A percentile compares a stretch with the other conserved stretches of the same genome.
Evolutionary conservation across 2,329 filamentous ascomycete species (phyloP).

Genomic region (Cadophora gregata): DNA sequence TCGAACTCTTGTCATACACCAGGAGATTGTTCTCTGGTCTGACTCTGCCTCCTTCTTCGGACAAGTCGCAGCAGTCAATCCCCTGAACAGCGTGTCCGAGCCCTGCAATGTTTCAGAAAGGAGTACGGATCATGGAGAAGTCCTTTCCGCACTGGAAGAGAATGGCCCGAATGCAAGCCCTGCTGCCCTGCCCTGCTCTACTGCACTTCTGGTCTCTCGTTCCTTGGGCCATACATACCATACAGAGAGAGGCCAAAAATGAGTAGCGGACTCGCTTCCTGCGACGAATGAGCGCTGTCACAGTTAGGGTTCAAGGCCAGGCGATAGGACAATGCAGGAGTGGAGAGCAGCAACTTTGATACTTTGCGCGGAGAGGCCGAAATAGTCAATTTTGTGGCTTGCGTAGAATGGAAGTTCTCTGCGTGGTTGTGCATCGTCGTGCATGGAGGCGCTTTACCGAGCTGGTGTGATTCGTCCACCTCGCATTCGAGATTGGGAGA

Average conservation of each 20-base stretch:
- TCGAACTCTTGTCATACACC: background rate
- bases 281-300: slow-evolving; percentile 7
- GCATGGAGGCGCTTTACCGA: slow-evolving; percentile 16
- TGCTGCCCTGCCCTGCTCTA: background rate
- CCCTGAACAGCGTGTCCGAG: slow-evolving; percentile 2
- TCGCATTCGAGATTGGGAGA: slow-evolving; percentile 5
- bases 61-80: background rate
- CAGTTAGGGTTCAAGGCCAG: slow-evolving; percentile 8
- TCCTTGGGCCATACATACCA: slow-evolving; percentile 8
- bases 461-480: background rate
- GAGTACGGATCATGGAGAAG: background rate
- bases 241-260: background rate
- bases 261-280: slow-evolving; percentile 1
- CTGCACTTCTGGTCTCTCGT: background rate
- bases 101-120: slow-evolving; percentile 10
- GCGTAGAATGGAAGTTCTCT: slow-evolving; percentile 24
- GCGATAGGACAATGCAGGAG: slow-evolving; percentile 11
- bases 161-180: slow-evolving; percentile 4
- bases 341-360: slow-evolving; percentile 11
- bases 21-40: background rate
- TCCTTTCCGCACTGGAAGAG: background rate
- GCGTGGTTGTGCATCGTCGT: slow-evolving; percentile 15
- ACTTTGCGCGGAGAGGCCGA: slow-evolving; percentile 30
- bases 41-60: background rate
- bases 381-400: slow-evolving; percentile 30